These are phyloP conservation scores for Aspergillus pseudotamarii DNA, from an alignment of 2,329 filamentous ascomycete genomes.

Conservation along the genomic window DNA sequence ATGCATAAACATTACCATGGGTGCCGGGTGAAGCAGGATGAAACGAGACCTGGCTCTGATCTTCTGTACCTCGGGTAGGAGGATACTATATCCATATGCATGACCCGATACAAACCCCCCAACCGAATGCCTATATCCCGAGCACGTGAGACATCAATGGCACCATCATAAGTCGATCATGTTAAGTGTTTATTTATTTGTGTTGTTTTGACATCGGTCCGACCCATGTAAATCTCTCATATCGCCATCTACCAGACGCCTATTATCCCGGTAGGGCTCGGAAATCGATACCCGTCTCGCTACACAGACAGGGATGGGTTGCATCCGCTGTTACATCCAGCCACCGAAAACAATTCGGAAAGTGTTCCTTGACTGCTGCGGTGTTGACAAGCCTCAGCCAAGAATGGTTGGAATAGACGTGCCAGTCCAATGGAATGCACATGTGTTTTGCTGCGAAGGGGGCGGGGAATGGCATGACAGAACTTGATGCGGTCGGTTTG, in stretches of 20 bases:
- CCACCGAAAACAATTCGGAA: slow-evolving; percentile 1
- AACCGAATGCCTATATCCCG: neutral
- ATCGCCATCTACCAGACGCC: neutral
- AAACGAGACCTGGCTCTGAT: neutral
- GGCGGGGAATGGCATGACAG: neutral
- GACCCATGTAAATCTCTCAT: neutral
- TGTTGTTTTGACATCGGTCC: neutral
- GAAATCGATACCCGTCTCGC: neutral
- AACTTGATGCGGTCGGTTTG: neutral
- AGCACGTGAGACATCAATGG: neutral
- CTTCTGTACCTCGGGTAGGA: neutral
- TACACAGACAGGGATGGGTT: neutral
- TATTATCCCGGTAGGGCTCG: neutral
- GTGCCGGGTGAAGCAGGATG: neutral
- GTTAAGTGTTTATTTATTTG: neutral
- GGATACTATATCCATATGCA: neutral
- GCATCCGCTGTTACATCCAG: neutral
- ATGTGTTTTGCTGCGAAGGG: neutral
- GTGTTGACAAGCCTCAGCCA: neutral
- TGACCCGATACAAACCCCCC: neutral
- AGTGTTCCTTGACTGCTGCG: neutral
- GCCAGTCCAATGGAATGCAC: neutral
- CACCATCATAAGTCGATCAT: neutral
- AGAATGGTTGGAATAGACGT: neutral
- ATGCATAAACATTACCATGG: neutral